Evolutionary conservation across 768 basidiomycete species (phyloP).

Genomic region (Rhodocollybia butyracea): DNA sequence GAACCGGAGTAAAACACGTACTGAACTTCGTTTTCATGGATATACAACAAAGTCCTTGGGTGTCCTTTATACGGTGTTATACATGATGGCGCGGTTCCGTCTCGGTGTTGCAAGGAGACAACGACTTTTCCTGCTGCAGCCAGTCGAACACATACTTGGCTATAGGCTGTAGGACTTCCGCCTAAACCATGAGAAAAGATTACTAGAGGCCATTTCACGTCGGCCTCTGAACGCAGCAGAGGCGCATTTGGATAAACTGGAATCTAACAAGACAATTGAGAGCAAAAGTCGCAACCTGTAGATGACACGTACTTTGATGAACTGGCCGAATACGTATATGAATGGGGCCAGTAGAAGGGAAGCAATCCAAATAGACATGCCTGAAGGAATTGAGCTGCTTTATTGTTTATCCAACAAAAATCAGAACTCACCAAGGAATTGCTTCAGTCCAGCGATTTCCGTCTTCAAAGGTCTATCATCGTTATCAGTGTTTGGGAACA

Average conservation of each 20-base stretch:
- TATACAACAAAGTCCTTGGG: slow-evolving; percentile 41
- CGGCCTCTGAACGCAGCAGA: slow-evolving; percentile 38
- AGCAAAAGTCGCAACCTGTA: background rate
- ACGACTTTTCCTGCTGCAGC: slow-evolving; percentile 82
- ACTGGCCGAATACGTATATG: slow-evolving; percentile 45
- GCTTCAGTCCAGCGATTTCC: slow-evolving; percentile 45
- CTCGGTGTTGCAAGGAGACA: slow-evolving; percentile 78
- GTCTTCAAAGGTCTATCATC: slow-evolving; percentile 38
- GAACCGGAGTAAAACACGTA: slow-evolving; percentile 24
- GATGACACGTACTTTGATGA: slow-evolving; percentile 38
- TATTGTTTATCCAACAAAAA: background rate
- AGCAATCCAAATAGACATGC: slow-evolving; percentile 34
- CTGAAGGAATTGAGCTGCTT: slow-evolving; percentile 16
- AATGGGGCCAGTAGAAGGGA: slow-evolving; percentile 37
- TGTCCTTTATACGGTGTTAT: slow-evolving; percentile 29
- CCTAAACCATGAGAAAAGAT: slow-evolving; percentile 86
- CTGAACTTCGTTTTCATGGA: slow-evolving; percentile 55
- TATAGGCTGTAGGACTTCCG: slow-evolving; percentile 70
- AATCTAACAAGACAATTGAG: slow-evolving; percentile 32
- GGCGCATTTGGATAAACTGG: slow-evolving; percentile 57
- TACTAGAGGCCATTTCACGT: slow-evolving; percentile 67
- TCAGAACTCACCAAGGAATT: slow-evolving; percentile 39
- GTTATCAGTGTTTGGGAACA: background rate
- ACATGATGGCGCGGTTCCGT: slow-evolving; percentile 66
- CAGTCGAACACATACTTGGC: slow-evolving; percentile 68